Base-by-base conservation (phyloP, 2,329 filamentous ascomycete species). In the Blumeria graminis region DNA sequence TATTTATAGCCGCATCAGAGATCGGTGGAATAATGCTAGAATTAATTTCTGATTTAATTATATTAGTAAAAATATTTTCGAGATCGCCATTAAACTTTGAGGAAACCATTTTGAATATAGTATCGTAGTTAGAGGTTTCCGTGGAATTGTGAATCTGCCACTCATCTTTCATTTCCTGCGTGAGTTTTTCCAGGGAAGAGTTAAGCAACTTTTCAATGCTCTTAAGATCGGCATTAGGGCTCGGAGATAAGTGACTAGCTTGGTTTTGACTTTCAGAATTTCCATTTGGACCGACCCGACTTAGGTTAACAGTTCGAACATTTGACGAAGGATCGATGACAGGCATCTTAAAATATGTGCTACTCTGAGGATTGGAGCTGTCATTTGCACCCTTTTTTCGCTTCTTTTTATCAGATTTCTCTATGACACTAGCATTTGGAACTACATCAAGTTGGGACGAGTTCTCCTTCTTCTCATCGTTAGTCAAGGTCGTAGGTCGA, bases 11-110 rank as follows among this genome's bases (percentile, higher is more conserved):
- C 45, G 81, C 74, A 55, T 81, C 76, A 43, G 80, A 76, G 57
- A 96, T 72, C 35, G 81, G 74, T 10, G 92, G 90, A 55, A 94
- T 72, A 48, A 95, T 78, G 13, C 80, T 76, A 63, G 84, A 81
- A 68, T 81, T 75, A 18, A 77, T 80, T 64, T 80, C 81, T 58
- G 76, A 73, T 60, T 77, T 79, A 52, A 83, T 71, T 36, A 80
- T 76, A 36, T 76, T 61, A 55, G 58, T 59, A 41, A 68, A 61
- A 10, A 64, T 64, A 33, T 56, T 58, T 55, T 86, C 81, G 28
- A 86, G 77, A 57, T 85, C 85, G 58, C 82, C 80, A 10, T 78
- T 78, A 48, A 86, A 68, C 2, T 82, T 84, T 59, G 72, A 77
- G 1, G 81, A 84, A 3, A 86, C 77, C 56, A 85, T 69, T 33